phyloP scores from a whole-genome alignment of 768 basidiomycete genomes.

The Lentinula guzmanii region DNA sequence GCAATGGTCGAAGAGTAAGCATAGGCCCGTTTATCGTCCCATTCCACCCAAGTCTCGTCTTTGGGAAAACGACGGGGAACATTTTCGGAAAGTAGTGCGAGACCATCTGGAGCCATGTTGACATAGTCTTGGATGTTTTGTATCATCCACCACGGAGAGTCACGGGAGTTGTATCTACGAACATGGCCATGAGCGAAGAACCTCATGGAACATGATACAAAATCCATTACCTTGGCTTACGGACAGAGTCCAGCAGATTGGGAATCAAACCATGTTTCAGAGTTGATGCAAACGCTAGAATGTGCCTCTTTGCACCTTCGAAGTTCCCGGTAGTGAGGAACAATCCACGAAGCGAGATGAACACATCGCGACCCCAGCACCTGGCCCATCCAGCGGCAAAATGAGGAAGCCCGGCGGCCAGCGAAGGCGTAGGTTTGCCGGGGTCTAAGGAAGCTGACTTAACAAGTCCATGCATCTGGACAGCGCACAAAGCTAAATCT shows the following conservation, averaged over 20 bases:
- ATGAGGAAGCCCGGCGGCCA: slow-evolving; percentile 95
- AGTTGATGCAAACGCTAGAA: slow-evolving; percentile 88
- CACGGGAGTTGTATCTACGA: slow-evolving; percentile 86
- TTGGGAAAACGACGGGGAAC: slow-evolving; percentile 93
- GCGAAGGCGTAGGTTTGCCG: slow-evolving; percentile 58
- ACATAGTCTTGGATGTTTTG: slow-evolving; percentile 98
- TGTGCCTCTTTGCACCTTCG: slow-evolving; percentile 81
- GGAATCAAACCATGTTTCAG: slow-evolving; percentile 96
- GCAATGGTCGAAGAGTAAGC: slow-evolving; percentile 76
- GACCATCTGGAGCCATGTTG: slow-evolving; percentile 75
- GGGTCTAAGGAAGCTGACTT: slow-evolving; percentile 88
- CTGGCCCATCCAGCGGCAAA: slow-evolving; percentile 92
- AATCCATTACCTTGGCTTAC: slow-evolving; percentile 63
- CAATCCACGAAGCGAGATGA: slow-evolving; percentile 89
- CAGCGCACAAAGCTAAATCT: slow-evolving; percentile 75
- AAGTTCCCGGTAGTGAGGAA: slow-evolving; percentile 92
- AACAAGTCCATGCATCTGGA: slow-evolving; percentile 90
- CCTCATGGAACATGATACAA: neutral
- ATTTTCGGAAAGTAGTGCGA: slow-evolving; percentile 69
- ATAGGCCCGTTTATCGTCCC: slow-evolving; percentile 85
- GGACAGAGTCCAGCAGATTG: slow-evolving; percentile 87
- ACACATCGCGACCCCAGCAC: slow-evolving; percentile 94
- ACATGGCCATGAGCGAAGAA: neutral
- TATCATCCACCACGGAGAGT: slow-evolving; percentile 99
- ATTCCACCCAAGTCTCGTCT: slow-evolving; percentile 90